phyloP scores from a whole-genome alignment of 2,329 filamentous ascomycete genomes.

The Diplodia seriata region DNA sequence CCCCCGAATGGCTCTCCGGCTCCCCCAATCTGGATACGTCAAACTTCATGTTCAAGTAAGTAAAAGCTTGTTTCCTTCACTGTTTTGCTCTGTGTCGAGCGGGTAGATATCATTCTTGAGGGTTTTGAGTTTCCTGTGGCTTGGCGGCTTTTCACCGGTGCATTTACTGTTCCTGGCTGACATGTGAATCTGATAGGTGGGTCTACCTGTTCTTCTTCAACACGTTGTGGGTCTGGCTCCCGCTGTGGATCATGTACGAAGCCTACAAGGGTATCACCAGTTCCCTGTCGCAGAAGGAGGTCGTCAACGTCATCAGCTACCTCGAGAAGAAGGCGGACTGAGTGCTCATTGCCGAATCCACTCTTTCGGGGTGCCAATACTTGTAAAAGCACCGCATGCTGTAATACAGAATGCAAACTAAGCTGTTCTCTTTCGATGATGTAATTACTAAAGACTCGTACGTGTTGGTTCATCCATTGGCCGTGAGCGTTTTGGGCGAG shows the following conservation, averaged over 20 bases:
- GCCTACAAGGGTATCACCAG: conserved; percentile 54
- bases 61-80: conserved; percentile 31
- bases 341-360: not conserved
- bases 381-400: not conserved
- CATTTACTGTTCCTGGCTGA: conserved; percentile 16
- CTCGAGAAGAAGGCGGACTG: conserved; percentile 29
- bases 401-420: not conserved
- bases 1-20: conserved; percentile 68
- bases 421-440: no score
- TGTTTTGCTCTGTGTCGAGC: not conserved
- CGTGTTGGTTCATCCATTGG: no score
- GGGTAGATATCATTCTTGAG: conserved; percentile 4
- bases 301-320: conserved; percentile 32
- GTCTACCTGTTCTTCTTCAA: conserved; percentile 71
- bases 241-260: conserved; percentile 63
- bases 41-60: conserved; percentile 65
- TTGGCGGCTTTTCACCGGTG: conserved; percentile 1
- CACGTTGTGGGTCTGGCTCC: conserved; percentile 66
- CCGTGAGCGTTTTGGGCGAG: no score
- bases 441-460: no score
- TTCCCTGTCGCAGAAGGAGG: conserved; percentile 27
- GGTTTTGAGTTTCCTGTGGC: conserved; percentile 11
- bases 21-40: conserved; percentile 63
- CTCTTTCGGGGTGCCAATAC: not conserved
- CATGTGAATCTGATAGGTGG: conserved; percentile 50